Conservation (phyloP, 2,329 filamentous ascomycete species). For the Epicoccum nigrum region DNA sequence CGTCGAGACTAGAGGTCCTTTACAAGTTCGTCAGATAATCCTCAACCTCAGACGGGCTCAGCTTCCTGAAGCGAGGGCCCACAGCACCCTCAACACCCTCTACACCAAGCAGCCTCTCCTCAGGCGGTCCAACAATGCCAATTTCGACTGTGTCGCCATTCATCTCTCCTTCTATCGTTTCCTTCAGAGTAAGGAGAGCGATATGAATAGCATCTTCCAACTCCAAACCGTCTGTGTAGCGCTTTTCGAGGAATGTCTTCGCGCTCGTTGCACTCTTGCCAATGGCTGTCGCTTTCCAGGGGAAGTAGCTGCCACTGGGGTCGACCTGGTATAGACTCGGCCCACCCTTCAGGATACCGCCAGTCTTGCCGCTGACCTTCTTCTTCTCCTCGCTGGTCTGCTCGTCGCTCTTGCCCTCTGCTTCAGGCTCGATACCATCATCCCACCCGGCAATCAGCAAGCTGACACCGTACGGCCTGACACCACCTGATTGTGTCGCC, state of each 20-base stretch:
- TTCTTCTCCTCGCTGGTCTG: conserved; percentile 66
- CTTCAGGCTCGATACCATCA: conserved; percentile 89
- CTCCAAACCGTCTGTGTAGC: conserved; percentile 96
- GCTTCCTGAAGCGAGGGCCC: conserved; percentile 88
- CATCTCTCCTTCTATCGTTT: conserved; percentile 99
- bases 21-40: conserved; percentile 99
- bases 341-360: conserved; percentile 92
- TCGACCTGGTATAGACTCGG: conserved; percentile 99
- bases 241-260: conserved; percentile 99
- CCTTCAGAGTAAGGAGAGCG: conserved; percentile 93
- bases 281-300: conserved; percentile 99
- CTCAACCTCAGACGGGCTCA: conserved; percentile 97
- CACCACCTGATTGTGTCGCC: conserved; percentile 96
- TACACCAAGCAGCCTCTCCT: conserved; percentile 88
- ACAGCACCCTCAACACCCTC: conserved; percentile 85
- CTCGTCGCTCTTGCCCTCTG: conserved; percentile 64
- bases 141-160: conserved; percentile 98
- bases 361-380: conserved; percentile 84
- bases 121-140: conserved; percentile 93
- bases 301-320: conserved; percentile 98
- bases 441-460: conserved; percentile 97
- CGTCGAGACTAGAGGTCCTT: conserved; percentile 33
- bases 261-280: conserved; percentile 98
- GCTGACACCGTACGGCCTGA: conserved; percentile 94
- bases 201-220: conserved; percentile 98